phyloP scores from a whole-genome alignment of 176 grass and related monocot species.

The Olyra latifolia region DNA sequence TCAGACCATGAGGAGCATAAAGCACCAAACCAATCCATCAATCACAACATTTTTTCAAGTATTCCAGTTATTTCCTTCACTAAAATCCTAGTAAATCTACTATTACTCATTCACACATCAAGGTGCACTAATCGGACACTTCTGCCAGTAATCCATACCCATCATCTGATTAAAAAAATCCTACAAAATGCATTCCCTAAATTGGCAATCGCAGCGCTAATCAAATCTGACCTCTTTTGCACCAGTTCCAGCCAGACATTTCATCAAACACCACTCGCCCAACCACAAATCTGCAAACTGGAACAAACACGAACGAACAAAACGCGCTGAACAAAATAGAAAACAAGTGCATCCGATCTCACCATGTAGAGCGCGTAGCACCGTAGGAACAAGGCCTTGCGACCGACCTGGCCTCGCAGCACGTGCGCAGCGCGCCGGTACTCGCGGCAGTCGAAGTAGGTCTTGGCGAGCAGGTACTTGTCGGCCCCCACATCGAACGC shows the following conservation, averaged over 20 bases:
- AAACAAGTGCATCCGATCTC: conserved; percentile 1
- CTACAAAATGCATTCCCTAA: neutral
- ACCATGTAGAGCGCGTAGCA: conserved; percentile 95
- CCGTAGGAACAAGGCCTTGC: conserved; percentile 84
- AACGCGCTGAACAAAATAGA: neutral
- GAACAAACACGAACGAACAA: neutral
- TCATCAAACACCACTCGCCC: conserved; percentile 37
- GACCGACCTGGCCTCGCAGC: conserved; percentile 58
- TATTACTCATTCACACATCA: neutral
- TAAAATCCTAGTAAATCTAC: conserved; percentile 8
- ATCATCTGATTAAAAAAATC: neutral
- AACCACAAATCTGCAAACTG: conserved; percentile 29
- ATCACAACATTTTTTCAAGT: neutral
- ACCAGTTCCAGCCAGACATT: conserved; percentile 38
- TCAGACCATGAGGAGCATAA: neutral
- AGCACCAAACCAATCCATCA: neutral
- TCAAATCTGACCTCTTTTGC: neutral
- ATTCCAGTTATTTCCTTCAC: neutral
- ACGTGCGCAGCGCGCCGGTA: conserved; percentile 81
- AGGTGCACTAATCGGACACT: neutral
- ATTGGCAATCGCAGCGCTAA: neutral
- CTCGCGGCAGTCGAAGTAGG: conserved; percentile 96
- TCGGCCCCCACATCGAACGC: conserved; percentile 61
- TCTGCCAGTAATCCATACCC: neutral
- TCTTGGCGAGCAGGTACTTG: conserved; percentile 92